Evolutionary conservation across 2,329 filamentous ascomycete species (phyloP), one percentile per base, ranked within the genome.

Genomic region (Colletotrichum echinochloae): DNA sequence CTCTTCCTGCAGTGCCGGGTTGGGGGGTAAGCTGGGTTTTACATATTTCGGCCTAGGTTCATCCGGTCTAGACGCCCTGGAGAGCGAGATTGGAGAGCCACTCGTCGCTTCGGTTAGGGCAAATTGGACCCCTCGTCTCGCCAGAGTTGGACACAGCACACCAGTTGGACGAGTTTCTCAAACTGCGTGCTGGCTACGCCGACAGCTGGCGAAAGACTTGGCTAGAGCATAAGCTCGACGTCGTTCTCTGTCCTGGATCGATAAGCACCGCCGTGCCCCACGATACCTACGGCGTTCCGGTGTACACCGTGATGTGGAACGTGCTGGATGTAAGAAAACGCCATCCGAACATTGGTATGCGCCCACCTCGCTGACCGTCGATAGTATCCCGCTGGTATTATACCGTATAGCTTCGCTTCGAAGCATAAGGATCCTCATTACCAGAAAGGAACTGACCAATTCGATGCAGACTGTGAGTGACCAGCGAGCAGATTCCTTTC

Each of bases 261-360:
- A 84, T 86, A 73, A 82, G 78, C 16, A 87, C 86, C 0, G 86
- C 88, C 0, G 82, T 85, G 0, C 79, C 78, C 23, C 85, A 89
- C 74, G 87, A 89, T 74, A 82, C 79, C 0, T 89, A 84, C 75
- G 82, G 84, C 0, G 35, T 80, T 0, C 78, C 83, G 1, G 76
- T 80, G 0, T 87, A 86, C 62, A 88, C 87, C 0, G 75, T 83
- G 23, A 70, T 88, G 37, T 82, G 82, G 75, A 90, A 89, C 69
- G 28, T 88, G 11, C 73, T 89, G 5, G 85, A 89, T 76, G 85
- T 84, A 74, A 78, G 84, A 79, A 35, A 18, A 26, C 1, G 33
- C 35, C 7, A 12, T 5, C 23, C 30, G 52, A 71, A 49, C 72
- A 52, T 61, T 8, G 6, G 0, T 3, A 37, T 65, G 12, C 4